Conservation (phyloP, 805 yeast species). For the Scheffersomyces stipitis region DNA sequence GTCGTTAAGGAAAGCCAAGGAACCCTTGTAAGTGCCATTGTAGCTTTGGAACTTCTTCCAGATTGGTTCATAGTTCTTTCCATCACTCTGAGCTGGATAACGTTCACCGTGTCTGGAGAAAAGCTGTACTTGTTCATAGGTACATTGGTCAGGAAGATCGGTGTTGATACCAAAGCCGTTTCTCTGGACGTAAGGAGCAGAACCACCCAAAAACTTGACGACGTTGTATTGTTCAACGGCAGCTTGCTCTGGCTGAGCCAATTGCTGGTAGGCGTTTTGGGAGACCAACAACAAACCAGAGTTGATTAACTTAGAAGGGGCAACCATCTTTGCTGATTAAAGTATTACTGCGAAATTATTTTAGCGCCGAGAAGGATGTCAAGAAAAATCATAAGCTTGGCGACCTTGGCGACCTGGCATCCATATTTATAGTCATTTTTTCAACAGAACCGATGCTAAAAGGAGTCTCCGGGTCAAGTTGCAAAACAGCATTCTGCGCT, state of each 20-base stretch:
- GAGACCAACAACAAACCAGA: constrained; percentile 23
- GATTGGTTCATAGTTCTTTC: constrained; percentile 26
- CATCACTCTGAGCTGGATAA: constrained; percentile 40
- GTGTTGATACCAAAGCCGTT: constrained; percentile 26
- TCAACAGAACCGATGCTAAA: too few species aligned
- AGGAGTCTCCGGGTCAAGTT: too few species aligned
- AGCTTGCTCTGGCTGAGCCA: constrained; percentile 27
- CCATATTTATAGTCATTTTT: too few species aligned
- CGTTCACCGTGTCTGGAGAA: constrained; percentile 81
- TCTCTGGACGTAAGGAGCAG: constrained; percentile 26
- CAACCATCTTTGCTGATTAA: constrained; percentile 21
- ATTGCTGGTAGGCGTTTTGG: constrained; percentile 19
- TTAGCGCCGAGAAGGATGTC: too few species aligned
- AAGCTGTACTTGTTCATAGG: constrained; percentile 65
- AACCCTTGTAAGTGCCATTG: constrained; percentile 42
- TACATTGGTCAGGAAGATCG: constrained; percentile 41
- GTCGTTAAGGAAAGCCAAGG: constrained; percentile 52
- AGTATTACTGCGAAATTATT: too few species aligned
- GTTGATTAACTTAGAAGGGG: constrained; percentile 20
- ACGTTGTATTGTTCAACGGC: constrained; percentile 24
- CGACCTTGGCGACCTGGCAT: too few species aligned
- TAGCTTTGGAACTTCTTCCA: constrained; percentile 24
- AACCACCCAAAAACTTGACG: constrained; percentile 24
- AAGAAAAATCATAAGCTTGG: too few species aligned
- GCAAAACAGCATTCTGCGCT: too few species aligned